Base-by-base conservation (phyloP, 345 rosid genomes). In the Salix viminalis region DNA sequence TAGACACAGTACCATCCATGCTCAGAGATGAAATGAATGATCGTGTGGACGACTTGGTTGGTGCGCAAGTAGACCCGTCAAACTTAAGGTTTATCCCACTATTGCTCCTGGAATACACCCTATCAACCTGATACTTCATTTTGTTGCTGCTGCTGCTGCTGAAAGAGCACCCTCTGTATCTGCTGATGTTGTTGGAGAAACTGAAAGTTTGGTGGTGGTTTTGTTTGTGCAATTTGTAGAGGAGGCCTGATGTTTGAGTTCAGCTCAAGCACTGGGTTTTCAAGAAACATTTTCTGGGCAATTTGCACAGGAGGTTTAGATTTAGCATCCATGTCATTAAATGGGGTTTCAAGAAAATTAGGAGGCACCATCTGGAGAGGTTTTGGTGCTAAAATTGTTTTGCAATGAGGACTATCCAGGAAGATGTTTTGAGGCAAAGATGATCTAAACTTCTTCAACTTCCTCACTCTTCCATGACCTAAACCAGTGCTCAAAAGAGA, bases 1-100 rank as follows among this genome's bases (percentile, higher is more conserved):
- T 88, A 1, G 85, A 70, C 13, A 81, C 86, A 81, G 87, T 84
- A 34, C 87, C 83, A 83, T 90, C 96, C 88, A 88, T 79, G 76
- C 94, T 92, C 61, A 90, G 73, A 75, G 97, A 92, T 69, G 96
- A 90, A 2, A 88, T 70, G 62, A 88, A 84, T 14, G 96, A 91
- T 52, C 91, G 84, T 24, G 85, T 81, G 0, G 92, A 89, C 65
- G 94, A 91, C 60, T 86, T 79, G 62, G 89, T 84, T 34, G 90
- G 93, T 4, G 88, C 73, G 77, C 88, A 85, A 54, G 83, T 79
- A 74, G 89, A 75, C 3, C 89, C 91, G 80, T 89, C 97, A 82
- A 90, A 90, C 74, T 85, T 87, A 7, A 91, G 81, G 75, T 87
- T 91, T 34, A 88, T 84, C 16, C 87, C 89, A 23, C 91, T 77